Percentiles rank a stretch among this genome's conserved stretches.
phyloP scores from a whole-genome alignment of 2,329 filamentous ascomycete species.

The Monilinia polystroma region DNA sequence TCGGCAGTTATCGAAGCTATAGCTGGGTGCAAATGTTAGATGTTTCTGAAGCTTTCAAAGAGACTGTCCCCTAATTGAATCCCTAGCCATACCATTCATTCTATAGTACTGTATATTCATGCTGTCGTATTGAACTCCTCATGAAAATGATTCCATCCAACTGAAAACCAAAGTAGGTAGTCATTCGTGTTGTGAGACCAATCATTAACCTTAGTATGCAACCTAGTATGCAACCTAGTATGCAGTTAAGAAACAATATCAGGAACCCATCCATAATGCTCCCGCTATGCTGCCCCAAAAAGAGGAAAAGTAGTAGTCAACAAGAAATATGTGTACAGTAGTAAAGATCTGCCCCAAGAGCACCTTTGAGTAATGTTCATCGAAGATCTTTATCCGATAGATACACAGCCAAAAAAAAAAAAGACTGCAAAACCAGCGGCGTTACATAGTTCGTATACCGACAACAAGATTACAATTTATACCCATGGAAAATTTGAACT shows the following conservation, averaged over 20 bases:
- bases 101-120: background rate
- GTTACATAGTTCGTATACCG: background rate
- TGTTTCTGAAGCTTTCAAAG: background rate
- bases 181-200: slow-evolving; percentile 2
- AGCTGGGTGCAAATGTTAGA: background rate
- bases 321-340: slow-evolving; percentile 3
- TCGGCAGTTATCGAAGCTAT: background rate
- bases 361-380: background rate
- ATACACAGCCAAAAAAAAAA: slow-evolving; percentile 3
- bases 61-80: background rate
- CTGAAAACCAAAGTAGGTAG: background rate
- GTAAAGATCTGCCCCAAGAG: background rate
- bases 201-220: slow-evolving; percentile 6
- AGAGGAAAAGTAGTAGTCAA: background rate
- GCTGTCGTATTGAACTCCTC: background rate
- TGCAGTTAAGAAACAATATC: background rate
- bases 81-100: background rate
- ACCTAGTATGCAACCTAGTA: background rate
- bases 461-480: background rate
- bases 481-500: background rate
- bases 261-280: background rate
- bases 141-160: background rate
- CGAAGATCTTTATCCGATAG: background rate
- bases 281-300: background rate
- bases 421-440: background rate